These are phyloP conservation scores for Juglanconis sp. DNA, from an alignment of 2,329 filamentous ascomycete species.

Conservation along the genomic window DNA sequence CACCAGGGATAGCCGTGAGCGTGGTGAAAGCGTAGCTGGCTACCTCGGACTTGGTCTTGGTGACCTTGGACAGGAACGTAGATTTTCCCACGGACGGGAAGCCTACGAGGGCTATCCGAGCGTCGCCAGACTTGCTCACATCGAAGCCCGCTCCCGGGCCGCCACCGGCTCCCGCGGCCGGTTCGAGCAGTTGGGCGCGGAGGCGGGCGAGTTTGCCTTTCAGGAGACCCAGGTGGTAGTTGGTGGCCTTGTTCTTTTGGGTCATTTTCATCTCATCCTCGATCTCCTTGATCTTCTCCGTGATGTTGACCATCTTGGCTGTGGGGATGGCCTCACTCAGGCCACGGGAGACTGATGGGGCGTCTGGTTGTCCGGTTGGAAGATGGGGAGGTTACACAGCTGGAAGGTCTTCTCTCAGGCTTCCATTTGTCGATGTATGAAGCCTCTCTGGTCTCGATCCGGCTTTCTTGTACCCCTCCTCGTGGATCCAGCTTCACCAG, in stretches of 20 bases:
- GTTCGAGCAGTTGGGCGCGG: slow-evolving; percentile 90
- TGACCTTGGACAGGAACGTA: slow-evolving; percentile 97
- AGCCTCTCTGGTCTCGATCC: background rate
- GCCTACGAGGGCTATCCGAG: slow-evolving; percentile 94
- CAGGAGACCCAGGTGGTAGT: slow-evolving; percentile 95
- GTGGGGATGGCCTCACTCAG: slow-evolving; percentile 19
- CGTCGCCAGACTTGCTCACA: slow-evolving; percentile 94
- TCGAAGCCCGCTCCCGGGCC: slow-evolving; percentile 84
- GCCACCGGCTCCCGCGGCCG: slow-evolving; percentile 72
- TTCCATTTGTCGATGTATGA: background rate
- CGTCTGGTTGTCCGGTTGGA: background rate
- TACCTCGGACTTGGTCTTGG: slow-evolving; percentile 94
- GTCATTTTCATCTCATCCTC: slow-evolving; percentile 99
- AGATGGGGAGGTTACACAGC: background rate
- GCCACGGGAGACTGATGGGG: slow-evolving; percentile 3
- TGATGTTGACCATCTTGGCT: slow-evolving; percentile 92
- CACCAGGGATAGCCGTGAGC: slow-evolving; percentile 92
- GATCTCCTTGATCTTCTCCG: slow-evolving; percentile 99
- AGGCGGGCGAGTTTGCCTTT: slow-evolving; percentile 98
- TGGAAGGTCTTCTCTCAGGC: background rate
- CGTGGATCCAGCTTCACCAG: background rate
- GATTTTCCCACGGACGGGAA: slow-evolving; percentile 99
- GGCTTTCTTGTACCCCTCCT: background rate
- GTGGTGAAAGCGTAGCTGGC: slow-evolving; percentile 98
- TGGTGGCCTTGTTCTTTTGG: slow-evolving; percentile 71